A percentile compares a stretch with the other conserved stretches of the same genome.
Conservation (phyloP, 1,284 basidiomycete species). For the Pseudozyma thailandica region DNA sequence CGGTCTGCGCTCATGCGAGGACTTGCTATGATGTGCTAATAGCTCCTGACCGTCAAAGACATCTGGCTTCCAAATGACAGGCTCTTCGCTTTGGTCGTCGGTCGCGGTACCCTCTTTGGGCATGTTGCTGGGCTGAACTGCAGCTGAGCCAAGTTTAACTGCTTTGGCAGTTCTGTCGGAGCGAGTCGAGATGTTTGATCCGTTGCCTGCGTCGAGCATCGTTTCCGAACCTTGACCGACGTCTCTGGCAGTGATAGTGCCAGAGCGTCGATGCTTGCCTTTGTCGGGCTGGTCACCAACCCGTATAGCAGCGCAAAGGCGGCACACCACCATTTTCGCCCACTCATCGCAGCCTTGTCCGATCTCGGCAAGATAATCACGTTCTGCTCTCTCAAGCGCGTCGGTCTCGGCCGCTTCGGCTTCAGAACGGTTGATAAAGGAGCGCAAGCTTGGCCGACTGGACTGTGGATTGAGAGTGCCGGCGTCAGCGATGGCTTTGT, state of each 20-base stretch:
- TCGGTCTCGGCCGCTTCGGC: constrained; percentile 52
- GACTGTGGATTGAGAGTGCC: constrained; percentile 22
- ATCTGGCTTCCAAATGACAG: constrained; percentile 44
- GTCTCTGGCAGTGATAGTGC: constrained; percentile 41
- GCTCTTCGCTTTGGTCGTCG: constrained; percentile 3
- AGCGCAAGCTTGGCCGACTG: constrained; percentile 37
- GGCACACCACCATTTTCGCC: constrained; percentile 54
- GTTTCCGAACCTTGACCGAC: constrained; percentile 9
- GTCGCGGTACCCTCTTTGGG: not conserved
- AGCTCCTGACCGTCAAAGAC: constrained; percentile 48
- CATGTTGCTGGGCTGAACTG: not conserved
- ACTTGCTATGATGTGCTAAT: constrained; percentile 22
- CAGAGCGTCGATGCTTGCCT: constrained; percentile 22
- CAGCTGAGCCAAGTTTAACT: constrained; percentile 14
- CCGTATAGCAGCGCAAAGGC: constrained; percentile 34
- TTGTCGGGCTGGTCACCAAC: constrained; percentile 8
- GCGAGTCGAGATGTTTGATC: constrained; percentile 40
- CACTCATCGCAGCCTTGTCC: constrained; percentile 50
- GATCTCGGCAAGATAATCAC: constrained; percentile 39
- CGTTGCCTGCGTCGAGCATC: not conserved
- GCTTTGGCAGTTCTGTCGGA: constrained; percentile 50
- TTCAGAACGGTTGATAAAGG: constrained; percentile 35
- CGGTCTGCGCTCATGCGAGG: constrained; percentile 22
- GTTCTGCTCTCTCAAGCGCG: constrained; percentile 49
- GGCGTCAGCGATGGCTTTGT: constrained; percentile 11